These are phyloP conservation scores for Cladophialophora exuberans DNA, from an alignment of 2,329 filamentous ascomycete genomes.

Conservation along the genomic window DNA sequence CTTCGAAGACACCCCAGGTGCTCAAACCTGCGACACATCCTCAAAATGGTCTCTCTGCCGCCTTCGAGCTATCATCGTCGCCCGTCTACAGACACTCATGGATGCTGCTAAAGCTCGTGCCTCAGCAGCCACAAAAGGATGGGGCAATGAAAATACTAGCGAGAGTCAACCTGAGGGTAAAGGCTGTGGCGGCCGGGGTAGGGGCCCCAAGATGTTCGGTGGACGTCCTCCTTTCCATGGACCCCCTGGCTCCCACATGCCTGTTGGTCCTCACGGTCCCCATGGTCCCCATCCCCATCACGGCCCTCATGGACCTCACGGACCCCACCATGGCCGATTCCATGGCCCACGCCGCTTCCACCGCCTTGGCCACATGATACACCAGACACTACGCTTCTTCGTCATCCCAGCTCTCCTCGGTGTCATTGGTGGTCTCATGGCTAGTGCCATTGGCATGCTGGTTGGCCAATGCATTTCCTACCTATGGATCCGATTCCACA, in stretches of 20 bases:
- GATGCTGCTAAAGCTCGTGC: slow-evolving; percentile 27
- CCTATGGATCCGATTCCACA: slow-evolving; percentile 45
- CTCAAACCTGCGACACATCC: slow-evolving; percentile 36
- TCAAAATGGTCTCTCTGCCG: slow-evolving; percentile 49
- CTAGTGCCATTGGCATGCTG: slow-evolving; percentile 52
- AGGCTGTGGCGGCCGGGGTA: slow-evolving; percentile 17
- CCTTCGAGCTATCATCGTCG: slow-evolving; percentile 44
- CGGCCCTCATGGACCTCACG: slow-evolving; percentile 28
- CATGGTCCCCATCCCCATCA: slow-evolving; percentile 19
- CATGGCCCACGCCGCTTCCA: slow-evolving; percentile 37
- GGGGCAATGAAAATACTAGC: not conserved
- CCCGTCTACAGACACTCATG: slow-evolving; percentile 45
- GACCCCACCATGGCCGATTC: slow-evolving; percentile 37
- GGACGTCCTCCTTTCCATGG: not conserved
- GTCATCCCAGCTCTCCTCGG: slow-evolving; percentile 50
- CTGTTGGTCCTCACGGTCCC: slow-evolving; percentile 18
- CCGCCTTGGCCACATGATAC: slow-evolving; percentile 40
- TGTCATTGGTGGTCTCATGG: slow-evolving; percentile 49
- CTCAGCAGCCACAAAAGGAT: slow-evolving; percentile 27
- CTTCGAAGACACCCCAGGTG: slow-evolving; percentile 41
- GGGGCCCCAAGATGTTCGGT: not conserved
- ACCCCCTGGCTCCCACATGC: too few species aligned
- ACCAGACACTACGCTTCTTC: slow-evolving; percentile 48
- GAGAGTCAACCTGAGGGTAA: slow-evolving; percentile 15
- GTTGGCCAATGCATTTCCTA: slow-evolving; percentile 50